Evolutionary conservation across 225 moss, liverwort and hornwort genomes (phyloP).

Genomic region (Marchantia paleacea): DNA sequence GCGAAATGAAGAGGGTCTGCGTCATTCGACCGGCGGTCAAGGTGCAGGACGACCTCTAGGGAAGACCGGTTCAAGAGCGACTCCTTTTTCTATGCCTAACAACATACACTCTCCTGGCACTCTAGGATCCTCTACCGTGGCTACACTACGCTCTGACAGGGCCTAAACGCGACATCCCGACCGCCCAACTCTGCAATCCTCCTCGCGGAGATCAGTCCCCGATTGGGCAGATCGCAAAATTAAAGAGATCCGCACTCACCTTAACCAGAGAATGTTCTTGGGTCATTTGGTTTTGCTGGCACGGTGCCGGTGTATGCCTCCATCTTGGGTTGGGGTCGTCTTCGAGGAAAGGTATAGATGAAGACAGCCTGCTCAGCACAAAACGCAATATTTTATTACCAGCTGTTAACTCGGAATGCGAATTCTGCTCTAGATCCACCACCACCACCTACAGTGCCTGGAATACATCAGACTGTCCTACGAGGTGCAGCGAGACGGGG

Average conservation of each 20-base stretch:
- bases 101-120: no score
- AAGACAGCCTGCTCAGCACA: slow-evolving; percentile 6
- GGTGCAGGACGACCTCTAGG: no score
- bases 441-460: background rate
- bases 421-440: background rate
- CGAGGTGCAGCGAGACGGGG: background rate
- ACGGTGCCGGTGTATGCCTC: background rate
- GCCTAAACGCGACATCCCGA: background rate
- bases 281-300: background rate
- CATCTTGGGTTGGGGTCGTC: slow-evolving; percentile 7
- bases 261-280: background rate
- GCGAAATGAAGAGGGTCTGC: no score
- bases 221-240: background rate
- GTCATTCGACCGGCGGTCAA: no score
- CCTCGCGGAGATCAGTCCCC: background rate
- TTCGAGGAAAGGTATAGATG: slow-evolving; percentile 15
- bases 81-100: no score
- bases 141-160: background rate
- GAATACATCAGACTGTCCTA: background rate
- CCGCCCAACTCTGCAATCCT: background rate
- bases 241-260: background rate
- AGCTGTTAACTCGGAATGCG: background rate
- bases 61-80: no score
- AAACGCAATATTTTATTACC: background rate
- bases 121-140: background rate